Evolutionary conservation across 192 early-diverging fungal genomes (phyloP), one percentile per base, ranked within the genome.

Genomic region (Jimgerdemannia lactiflua): DNA sequence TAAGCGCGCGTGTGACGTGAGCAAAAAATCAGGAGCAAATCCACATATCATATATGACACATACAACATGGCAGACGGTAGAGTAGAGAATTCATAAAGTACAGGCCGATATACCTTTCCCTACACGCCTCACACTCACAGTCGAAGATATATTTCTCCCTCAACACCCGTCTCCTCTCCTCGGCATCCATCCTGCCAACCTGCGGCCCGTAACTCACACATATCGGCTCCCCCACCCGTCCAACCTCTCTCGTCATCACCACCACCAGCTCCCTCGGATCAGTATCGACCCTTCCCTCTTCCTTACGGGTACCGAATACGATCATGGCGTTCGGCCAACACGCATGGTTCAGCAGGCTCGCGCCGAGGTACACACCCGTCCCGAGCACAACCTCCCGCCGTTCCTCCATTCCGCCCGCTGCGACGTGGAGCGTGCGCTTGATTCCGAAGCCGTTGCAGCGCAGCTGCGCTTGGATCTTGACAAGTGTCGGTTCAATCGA

Each of bases 131-230:
- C 70, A 65, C 77, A 78, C 11, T 69, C 19, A 65, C 77, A 78
- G 3, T 78, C 68, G 64, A 78, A 78, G 39, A 74, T 70, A 49
- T 78, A 78, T 6, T 73, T 4, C 11, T 70, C 63, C 49, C 39
- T 19, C 63, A 78, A 40, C 10, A 39, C 39, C 39, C 29, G 42
- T 17, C 42, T 18, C 69, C 77, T 39, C 64, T 78, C 77, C 41
- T 74, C 59, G 4, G 41, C 43, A 7, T 65, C 4, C 20, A 59
- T 42, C 42, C 69, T 73, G 2, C 67, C 65, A 65, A 72, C 65
- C 19, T 74, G 40, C 3, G 77, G 77, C 8, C 77, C 77, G 70
- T 78, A 78, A 65, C 77, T 78, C 39, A 78, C 73, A 1, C 29
- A 69, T 1, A 78, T 39, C 8, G 65, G 54, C 10, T 64, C 39